Evolutionary conservation across 768 basidiomycete species (phyloP).

Genomic region (Albatrellus ellisii): DNA sequence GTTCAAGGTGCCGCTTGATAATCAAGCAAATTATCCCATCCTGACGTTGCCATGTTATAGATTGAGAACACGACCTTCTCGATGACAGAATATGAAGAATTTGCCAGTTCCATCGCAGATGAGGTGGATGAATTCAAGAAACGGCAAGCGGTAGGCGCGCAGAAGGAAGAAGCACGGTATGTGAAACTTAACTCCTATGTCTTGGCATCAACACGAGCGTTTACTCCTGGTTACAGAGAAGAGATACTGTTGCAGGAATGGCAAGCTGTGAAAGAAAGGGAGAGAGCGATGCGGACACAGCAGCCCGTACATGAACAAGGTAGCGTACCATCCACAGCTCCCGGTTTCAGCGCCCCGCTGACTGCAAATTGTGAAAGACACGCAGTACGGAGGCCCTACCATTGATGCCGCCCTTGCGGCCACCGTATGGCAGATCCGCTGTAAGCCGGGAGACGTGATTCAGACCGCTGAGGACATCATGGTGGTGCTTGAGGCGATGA

Average conservation of each 20-base stretch:
- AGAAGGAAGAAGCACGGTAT: constrained; percentile 29
- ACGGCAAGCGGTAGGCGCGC: constrained; percentile 25
- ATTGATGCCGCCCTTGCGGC: constrained; percentile 26
- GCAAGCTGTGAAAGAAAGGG: constrained; percentile 21
- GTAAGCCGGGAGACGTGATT: constrained; percentile 29
- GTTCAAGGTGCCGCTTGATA: constrained; percentile 28
- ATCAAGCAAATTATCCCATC: background rate
- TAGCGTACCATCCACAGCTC: too few species aligned
- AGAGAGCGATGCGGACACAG: background rate
- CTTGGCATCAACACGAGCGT: constrained; percentile 2
- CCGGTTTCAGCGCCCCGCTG: constrained; percentile 1
- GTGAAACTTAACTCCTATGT: background rate
- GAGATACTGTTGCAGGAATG: constrained; percentile 29
- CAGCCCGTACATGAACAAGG: background rate
- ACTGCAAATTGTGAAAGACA: background rate
- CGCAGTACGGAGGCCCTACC: constrained; percentile 1
- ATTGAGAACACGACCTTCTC: constrained; percentile 40
- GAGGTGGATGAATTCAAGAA: constrained; percentile 30
- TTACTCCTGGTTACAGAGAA: constrained; percentile 24
- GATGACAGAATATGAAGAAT: constrained; percentile 33
- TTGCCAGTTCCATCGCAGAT: constrained; percentile 26
- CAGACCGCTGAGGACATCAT: constrained; percentile 28
- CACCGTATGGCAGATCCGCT: constrained; percentile 37
- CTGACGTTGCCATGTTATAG: constrained; percentile 17
- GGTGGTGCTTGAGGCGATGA: constrained; percentile 51